Conservation (phyloP, 768 basidiomycete species). For the Lanmaoa pseudosensibilis region DNA sequence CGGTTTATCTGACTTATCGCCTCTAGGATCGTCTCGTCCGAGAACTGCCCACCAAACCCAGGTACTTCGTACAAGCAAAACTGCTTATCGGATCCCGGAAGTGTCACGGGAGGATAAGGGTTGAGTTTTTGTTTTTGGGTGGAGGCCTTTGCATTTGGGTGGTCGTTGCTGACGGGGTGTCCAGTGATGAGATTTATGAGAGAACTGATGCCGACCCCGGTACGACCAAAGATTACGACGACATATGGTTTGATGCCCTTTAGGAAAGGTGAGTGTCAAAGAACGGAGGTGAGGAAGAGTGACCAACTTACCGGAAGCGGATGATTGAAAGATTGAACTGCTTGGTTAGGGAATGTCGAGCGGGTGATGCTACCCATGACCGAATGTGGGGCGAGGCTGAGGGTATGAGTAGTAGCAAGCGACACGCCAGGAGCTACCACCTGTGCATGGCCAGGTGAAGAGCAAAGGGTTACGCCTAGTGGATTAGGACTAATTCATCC, state of each 20-base stretch:
- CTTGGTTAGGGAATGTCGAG: not conserved
- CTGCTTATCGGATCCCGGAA: not conserved
- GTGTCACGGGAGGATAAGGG: not conserved
- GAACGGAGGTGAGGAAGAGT: not conserved
- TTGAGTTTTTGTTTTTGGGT: not conserved
- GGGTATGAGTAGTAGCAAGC: not conserved
- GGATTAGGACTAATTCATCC: not conserved
- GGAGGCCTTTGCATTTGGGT: constrained; percentile 10
- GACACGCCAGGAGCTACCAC: not conserved
- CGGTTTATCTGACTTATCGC: constrained; percentile 16
- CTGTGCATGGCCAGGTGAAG: not conserved
- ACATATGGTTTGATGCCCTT: constrained; percentile 17
- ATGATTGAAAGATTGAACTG: not conserved
- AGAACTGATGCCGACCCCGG: constrained; percentile 31
- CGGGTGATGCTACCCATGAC: constrained; percentile 1
- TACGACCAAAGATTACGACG: constrained; percentile 30
- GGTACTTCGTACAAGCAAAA: constrained; percentile 26
- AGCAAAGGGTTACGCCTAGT: not conserved
- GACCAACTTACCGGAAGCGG: constrained; percentile 1
- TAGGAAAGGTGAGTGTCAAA: not conserved
- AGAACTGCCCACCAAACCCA: constrained; percentile 13
- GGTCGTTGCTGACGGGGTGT: constrained; percentile 14
- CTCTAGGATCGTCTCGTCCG: constrained; percentile 14
- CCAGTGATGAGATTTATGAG: constrained; percentile 29
- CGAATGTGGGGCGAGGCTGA: not conserved